Conservation (phyloP, 768 basidiomycete species). For the Boletus rubescentipes region DNA sequence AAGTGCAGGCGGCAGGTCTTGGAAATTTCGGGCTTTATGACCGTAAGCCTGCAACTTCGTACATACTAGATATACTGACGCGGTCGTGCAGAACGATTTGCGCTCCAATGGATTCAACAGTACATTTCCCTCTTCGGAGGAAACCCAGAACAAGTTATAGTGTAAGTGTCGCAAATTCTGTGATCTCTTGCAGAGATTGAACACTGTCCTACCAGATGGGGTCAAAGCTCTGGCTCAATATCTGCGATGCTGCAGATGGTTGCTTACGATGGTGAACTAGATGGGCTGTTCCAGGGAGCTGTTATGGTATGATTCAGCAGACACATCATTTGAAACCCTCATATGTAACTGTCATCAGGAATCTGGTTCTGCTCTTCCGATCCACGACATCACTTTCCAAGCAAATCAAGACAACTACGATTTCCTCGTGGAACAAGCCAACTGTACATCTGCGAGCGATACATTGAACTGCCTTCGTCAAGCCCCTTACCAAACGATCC, state of each 20-base stretch:
- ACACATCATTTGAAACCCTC: background rate
- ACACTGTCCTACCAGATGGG: background rate
- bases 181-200: background rate
- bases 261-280: constrained; percentile 3
- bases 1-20: background rate
- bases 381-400: constrained; percentile 1
- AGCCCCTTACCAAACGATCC: constrained; percentile 13
- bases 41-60: constrained; percentile 13
- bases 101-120: constrained; percentile 1
- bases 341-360: background rate
- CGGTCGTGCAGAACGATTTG: background rate
- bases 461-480: constrained; percentile 18
- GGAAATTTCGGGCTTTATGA: constrained; percentile 30
- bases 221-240: background rate
- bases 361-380: constrained; percentile 11
- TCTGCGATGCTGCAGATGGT: constrained; percentile 3
- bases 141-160: background rate
- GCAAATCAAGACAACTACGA: constrained; percentile 15
- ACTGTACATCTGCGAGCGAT: constrained; percentile 10
- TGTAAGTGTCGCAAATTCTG: constrained; percentile 11
- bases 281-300: constrained; percentile 19
- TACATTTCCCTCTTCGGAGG: background rate
- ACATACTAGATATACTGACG: background rate
- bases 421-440: constrained; percentile 10
- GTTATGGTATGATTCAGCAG: constrained; percentile 11